Evolutionary conservation across 148 eudicot species (phyloP).

Genomic region (Spergularia bocconei): DNA sequence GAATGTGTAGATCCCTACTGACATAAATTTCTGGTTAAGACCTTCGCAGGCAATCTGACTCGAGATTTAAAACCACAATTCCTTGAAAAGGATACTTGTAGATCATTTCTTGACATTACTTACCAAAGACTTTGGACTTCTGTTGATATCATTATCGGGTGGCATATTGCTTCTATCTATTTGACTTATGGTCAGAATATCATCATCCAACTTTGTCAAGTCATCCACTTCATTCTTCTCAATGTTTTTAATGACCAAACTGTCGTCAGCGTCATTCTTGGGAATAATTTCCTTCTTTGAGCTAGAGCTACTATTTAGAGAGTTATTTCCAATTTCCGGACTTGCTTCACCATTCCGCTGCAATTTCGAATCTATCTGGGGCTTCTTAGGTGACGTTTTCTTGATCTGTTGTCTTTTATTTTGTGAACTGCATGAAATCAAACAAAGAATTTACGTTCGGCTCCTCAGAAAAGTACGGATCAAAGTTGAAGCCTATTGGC

Average conservation of each 20-base stretch:
- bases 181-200: conserved; percentile 5
- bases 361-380: conserved; percentile 40
- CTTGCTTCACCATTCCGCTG: conserved; percentile 38
- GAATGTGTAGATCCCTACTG: too few relatives aligned
- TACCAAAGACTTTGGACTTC: conserved; percentile 18
- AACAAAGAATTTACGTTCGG: not conserved
- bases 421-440: conserved; percentile 54
- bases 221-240: conserved; percentile 23
- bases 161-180: conserved; percentile 3
- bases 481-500: not conserved
- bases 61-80: too few relatives aligned
- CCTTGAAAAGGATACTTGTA: not conserved
- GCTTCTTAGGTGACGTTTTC: conserved; percentile 44
- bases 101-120: conserved; percentile 1
- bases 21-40: too few relatives aligned
- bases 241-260: conserved; percentile 25
- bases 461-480: conserved; percentile 11
- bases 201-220: conserved; percentile 20
- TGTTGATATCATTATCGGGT: conserved; percentile 1
- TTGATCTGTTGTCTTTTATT: conserved; percentile 51
- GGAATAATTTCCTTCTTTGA: conserved; percentile 20
- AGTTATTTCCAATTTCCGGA: conserved; percentile 34
- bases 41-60: too few relatives aligned
- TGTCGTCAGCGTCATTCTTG: conserved; percentile 20
- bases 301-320: conserved; percentile 30